Evolutionary conservation across 2,329 filamentous ascomycete genomes (phyloP).

Genomic region (Myriosclerotinia duriaeana): DNA sequence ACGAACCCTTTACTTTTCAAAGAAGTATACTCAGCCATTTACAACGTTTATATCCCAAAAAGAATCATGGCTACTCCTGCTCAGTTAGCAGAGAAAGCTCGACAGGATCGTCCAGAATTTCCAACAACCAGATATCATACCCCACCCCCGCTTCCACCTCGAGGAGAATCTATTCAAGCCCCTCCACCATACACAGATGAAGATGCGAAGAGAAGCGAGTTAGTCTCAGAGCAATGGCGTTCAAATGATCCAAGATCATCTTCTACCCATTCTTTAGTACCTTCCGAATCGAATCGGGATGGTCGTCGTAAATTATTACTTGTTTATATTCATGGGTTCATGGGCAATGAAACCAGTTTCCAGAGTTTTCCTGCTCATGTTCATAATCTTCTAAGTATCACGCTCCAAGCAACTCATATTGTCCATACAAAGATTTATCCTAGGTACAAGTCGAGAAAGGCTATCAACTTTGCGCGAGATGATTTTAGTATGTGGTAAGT

Average conservation of each 20-base stretch:
- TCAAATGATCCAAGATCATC: constrained; percentile 41
- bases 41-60: background rate
- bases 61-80: constrained; percentile 30
- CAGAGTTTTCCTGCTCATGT: constrained; percentile 84
- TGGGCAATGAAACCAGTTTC: constrained; percentile 86
- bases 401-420: constrained; percentile 69
- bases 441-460: constrained; percentile 72
- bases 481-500: constrained; percentile 75
- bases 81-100: constrained; percentile 32
- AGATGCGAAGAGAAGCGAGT: constrained; percentile 34
- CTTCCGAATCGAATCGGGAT: constrained; percentile 36
- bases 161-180: constrained; percentile 28
- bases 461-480: constrained; percentile 71
- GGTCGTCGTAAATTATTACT: constrained; percentile 62
- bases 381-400: constrained; percentile 68
- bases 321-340: constrained; percentile 87
- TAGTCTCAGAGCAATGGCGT: constrained; percentile 40
- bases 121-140: constrained; percentile 21
- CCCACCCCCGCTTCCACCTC: constrained; percentile 38
- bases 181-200: constrained; percentile 38
- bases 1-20: background rate
- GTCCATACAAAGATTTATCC: constrained; percentile 87
- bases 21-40: background rate
- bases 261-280: constrained; percentile 40
- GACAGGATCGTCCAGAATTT: constrained; percentile 24